Evolutionary conservation across 2,329 filamentous ascomycete species (phyloP).

Genomic region (Dactylellina haptotyla): DNA sequence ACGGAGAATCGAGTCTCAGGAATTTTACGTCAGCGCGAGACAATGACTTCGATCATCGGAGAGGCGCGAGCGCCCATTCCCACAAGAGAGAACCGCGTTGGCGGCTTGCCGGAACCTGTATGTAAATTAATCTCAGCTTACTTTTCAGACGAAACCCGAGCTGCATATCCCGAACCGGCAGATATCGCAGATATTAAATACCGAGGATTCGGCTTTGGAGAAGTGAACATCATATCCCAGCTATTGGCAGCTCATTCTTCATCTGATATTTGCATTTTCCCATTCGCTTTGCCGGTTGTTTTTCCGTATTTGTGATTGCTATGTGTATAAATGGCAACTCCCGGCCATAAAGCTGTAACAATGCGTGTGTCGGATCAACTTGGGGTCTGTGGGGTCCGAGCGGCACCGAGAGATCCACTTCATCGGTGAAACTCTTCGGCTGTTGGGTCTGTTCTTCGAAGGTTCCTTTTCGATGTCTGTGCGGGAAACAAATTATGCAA

Average conservation of each 20-base stretch:
- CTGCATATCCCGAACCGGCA: not conserved
- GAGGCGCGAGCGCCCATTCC: no score
- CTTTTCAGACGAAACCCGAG: not conserved
- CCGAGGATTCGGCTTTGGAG: conserved; percentile 21
- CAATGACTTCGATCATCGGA: no score
- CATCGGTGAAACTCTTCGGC: conserved; percentile 45
- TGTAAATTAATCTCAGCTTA: not conserved
- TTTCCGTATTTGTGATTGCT: not conserved
- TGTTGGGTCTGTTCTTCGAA: conserved; percentile 37
- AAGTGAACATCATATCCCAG: conserved; percentile 1
- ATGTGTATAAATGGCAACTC: not conserved
- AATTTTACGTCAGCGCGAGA: conserved; percentile 29
- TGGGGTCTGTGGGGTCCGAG: conserved; percentile 38
- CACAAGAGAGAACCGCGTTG: no score
- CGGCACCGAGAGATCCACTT: conserved; percentile 27
- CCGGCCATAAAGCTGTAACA: conserved; percentile 40
- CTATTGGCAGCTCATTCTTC: conserved; percentile 26
- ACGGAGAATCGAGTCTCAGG: not conserved
- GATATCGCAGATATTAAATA: conserved; percentile 26
- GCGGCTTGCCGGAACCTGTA: no score
- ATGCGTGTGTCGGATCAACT: conserved; percentile 44
- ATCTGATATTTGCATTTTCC: conserved; percentile 31
- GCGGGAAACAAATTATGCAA: conserved; percentile 26
- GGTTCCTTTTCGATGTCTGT: conserved; percentile 28
- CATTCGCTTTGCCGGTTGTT: not conserved